Base-by-base conservation (phyloP, 2,329 filamentous ascomycete species). In the Chaetomiaceae sp. region DNA sequence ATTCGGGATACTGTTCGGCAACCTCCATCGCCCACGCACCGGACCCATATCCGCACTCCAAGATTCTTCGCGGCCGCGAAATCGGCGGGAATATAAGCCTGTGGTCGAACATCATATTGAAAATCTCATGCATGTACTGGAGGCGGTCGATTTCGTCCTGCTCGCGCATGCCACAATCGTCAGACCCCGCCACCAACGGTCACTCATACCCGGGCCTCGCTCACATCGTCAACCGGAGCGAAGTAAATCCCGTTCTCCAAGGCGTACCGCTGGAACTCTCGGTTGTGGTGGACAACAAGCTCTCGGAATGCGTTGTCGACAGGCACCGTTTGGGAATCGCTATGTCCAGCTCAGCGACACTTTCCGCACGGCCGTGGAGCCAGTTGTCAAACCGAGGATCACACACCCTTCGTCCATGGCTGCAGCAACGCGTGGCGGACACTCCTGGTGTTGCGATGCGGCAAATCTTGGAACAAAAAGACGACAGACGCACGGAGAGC, bases 41-140 rank as follows among this genome's bases (percentile, higher is more conserved):
- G n/a, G 82, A 77, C 37, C 87, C 87, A 68, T 82, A 87, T 0
- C 87, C 87, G 61, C 85, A 89, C 54, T 91, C 87, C 25, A 91
- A 74, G 38, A 90, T 77, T 63, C 78, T 79, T 60, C 73, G 72
- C 22, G 80, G 78, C 25, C 75, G 72, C 40, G 67, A 69, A 45
- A 89, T 71, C 6, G 84, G 84, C n/a, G 87, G 85, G 56, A 90
- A 88, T 62, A 90, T 79, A 23, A 88, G 72, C 59, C 82, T 77
- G 54, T 79, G 72, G 59, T 89, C 84, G 65, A 90, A 89, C 48
- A 87, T 72, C 59, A 71, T 76, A 56, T 73, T 77, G 59, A 89
- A 78, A 19, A 88, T 76, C 39, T 72, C 71, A 65, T 90, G 84
- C 68, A 85, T 78, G 52, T 80, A 70, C 51, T 82, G 79, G 54